Evolutionary conservation across 2,329 filamentous ascomycete genomes (phyloP).

Genomic region (Triangularia setosa): DNA sequence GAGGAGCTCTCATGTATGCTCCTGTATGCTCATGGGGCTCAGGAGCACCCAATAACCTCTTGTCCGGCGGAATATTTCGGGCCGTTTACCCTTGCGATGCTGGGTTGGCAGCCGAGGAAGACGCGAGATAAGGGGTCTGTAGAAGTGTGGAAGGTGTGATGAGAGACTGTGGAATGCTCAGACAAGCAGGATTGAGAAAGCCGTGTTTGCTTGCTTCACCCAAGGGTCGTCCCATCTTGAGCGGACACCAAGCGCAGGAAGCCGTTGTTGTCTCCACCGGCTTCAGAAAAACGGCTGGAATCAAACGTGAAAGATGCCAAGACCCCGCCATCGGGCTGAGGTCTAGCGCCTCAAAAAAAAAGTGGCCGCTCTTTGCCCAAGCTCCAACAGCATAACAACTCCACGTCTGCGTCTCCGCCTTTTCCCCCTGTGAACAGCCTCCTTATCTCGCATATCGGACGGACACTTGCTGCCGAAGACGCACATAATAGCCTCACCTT

Average conservation of each 20-base stretch:
- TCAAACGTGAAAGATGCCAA: neutral
- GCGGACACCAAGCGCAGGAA: conserved; percentile 4
- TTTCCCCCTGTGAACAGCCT: neutral
- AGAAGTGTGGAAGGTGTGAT: neutral
- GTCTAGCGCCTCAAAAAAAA: neutral
- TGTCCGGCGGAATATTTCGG: conserved; percentile 14
- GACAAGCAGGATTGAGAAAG: neutral
- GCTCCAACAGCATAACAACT: conserved; percentile 2
- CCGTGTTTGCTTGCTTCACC: neutral
- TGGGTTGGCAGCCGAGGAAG: conserved; percentile 15
- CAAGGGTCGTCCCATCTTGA: neutral
- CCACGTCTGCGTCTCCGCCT: neutral
- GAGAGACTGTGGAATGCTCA: neutral
- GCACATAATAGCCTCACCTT: neutral
- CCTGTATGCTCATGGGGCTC: neutral
- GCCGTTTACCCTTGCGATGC: conserved; percentile 13
- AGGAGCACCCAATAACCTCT: neutral
- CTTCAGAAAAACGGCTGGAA: neutral
- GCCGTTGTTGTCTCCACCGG: neutral
- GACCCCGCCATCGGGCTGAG: neutral
- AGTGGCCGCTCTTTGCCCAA: neutral
- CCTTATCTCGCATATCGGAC: conserved; percentile 8
- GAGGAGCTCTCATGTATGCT: neutral
- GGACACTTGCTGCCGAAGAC: neutral
- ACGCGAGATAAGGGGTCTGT: conserved; percentile 12